Evolutionary conservation across 306 rosid genomes (phyloP).

Genomic region (Fragaria vesca): DNA sequence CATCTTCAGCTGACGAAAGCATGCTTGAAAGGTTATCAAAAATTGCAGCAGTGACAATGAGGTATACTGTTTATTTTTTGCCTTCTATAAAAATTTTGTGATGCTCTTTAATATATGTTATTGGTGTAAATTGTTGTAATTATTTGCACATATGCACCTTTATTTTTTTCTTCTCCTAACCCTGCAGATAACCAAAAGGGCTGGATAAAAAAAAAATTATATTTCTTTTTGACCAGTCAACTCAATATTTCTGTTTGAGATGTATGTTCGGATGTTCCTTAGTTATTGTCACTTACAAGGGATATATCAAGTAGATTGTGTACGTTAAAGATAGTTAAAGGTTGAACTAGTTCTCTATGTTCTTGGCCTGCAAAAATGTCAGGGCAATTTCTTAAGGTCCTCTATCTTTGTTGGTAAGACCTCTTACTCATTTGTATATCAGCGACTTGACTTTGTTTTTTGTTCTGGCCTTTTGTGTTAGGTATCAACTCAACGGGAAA

Average conservation of each 20-base stretch:
- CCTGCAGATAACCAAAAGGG: neutral
- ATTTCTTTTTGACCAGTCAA: neutral
- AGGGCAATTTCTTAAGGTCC: neutral
- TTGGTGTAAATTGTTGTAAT: neutral
- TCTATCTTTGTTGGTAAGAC: neutral
- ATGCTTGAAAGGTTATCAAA: slow-evolving; percentile 73
- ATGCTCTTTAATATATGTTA: slow-evolving; percentile 8
- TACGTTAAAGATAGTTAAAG: neutral
- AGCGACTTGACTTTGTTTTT: neutral
- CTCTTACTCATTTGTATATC: neutral
- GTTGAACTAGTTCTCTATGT: neutral
- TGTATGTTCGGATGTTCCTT: neutral
- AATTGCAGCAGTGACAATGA: slow-evolving; percentile 65
- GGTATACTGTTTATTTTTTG: slow-evolving; percentile 45
- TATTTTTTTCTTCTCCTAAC: neutral
- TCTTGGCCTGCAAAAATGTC: neutral
- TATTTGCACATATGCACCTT: neutral
- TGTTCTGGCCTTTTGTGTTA: slow-evolving; percentile 30
- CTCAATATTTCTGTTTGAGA: neutral
- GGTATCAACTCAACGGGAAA: slow-evolving; percentile 76
- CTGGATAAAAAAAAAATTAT: neutral
- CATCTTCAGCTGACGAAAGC: slow-evolving; percentile 51
- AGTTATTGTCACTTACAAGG: slow-evolving; percentile 2
- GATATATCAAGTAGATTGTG: slow-evolving; percentile 4
- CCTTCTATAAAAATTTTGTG: slow-evolving; percentile 2